Percentiles rank a stretch among this genome's conserved stretches.
Evolutionary conservation across 2,329 filamentous ascomycete species (phyloP).

Genomic region (Stagonosporopsis vannaccii): DNA sequence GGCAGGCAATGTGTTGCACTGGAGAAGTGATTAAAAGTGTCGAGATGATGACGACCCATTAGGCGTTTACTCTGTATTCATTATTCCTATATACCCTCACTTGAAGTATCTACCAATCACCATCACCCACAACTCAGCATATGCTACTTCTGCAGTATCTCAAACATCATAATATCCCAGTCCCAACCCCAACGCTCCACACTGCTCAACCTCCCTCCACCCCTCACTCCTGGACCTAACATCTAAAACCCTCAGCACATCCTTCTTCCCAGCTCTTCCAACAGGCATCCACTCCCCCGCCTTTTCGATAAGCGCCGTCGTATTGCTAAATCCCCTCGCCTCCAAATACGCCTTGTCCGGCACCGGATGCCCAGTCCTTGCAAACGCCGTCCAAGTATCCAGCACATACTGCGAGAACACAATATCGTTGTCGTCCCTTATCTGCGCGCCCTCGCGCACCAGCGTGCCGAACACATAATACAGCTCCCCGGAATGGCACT

Average conservation of each 20-base stretch:
- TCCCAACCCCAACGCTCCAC: constrained; percentile 31
- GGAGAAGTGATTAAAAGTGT: background rate
- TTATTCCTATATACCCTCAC: background rate
- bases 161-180: constrained; percentile 32
- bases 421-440: constrained; percentile 41
- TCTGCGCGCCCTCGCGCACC: constrained; percentile 43
- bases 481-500: constrained; percentile 43
- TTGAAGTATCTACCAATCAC: background rate
- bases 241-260: constrained; percentile 38
- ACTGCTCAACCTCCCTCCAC: constrained; percentile 38
- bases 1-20: background rate
- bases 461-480: constrained; percentile 43
- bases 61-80: background rate
- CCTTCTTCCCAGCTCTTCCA: background rate
- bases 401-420: constrained; percentile 42
- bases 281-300: constrained; percentile 3
- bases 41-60: background rate
- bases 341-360: constrained; percentile 28
- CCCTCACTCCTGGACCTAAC: constrained; percentile 21
- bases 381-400: constrained; percentile 46
- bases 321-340: constrained; percentile 29
- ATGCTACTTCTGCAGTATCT: background rate
- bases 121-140: background rate
- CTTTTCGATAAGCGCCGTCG: background rate
- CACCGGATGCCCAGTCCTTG: constrained; percentile 36